Evolutionary conservation across 2,329 filamentous ascomycete species (phyloP), one percentile per base, ranked within the genome.

Genomic region (Trichoderma atrobrunneum): DNA sequence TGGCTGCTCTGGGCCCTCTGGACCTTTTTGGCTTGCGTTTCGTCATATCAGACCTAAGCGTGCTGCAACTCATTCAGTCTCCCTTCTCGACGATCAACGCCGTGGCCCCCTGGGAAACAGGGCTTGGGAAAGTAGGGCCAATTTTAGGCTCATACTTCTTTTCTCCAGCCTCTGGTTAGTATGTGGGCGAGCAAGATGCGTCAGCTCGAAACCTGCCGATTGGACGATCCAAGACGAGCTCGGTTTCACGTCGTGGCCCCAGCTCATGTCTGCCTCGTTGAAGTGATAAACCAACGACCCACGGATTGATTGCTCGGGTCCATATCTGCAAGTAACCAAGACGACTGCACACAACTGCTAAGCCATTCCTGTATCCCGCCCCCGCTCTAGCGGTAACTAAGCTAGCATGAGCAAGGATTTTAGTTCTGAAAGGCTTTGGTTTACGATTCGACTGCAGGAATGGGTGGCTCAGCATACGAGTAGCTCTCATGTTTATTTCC

Each of bases 241-340:
- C 70, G 70, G 76, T 76, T 73, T 73, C 74, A 76, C 72, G 64
- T 75, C 8, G 39, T 43, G 57, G 39, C 70, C 70, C 48, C 39
- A 59, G 71, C 70, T 72, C 74, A 73, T 65, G 65, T 18, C 36
- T 21, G 66, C 66, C 73, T 73, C 69, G 73, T 72, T 74, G 73
- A 73, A 74, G 71, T 62, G 70, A 57, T 54, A 57, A 65, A 34
- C 39, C 70, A 36, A 43, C 28, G 65, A 57, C 65, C 71, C 43
- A 62, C 63, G 56, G 68, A 26, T 68, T 73, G 67, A 36, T 51
- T 69, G 51, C 21, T 59, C 39, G 70, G 66, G 32, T 26, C 60
- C 72, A 61, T 30, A 56, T 30, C 43, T 72, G 72, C 48, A 70
- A 63, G 63, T 56, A 56, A 70, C 67, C 65, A 63, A 54, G 21